Conservation (phyloP, 2,329 filamentous ascomycete species). For the Malbranchea cinnamomea region DNA sequence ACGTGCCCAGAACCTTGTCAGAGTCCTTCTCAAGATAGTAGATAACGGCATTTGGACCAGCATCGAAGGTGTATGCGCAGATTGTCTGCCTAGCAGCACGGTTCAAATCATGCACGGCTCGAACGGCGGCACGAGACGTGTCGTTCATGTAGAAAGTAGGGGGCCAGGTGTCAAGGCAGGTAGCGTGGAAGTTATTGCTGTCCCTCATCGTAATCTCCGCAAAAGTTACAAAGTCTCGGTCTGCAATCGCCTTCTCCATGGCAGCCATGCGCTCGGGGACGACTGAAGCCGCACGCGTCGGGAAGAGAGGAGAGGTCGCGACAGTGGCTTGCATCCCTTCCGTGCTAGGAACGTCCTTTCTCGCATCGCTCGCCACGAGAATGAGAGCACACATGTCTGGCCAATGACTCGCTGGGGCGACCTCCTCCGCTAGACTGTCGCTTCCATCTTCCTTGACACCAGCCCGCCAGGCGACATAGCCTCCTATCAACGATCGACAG, state of each 20-base stretch:
- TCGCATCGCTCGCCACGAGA: slow-evolving; percentile 79
- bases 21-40: slow-evolving; percentile 81
- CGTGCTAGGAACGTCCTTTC: slow-evolving; percentile 89
- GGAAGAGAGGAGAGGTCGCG: slow-evolving; percentile 75
- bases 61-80: slow-evolving; percentile 94
- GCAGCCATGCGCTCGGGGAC: slow-evolving; percentile 70
- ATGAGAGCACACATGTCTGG: slow-evolving; percentile 86
- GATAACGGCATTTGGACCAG: slow-evolving; percentile 89
- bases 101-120: slow-evolving; percentile 83
- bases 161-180: slow-evolving; percentile 85
- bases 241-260: slow-evolving; percentile 70
- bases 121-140: slow-evolving; percentile 70
- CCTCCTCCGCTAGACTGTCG: slow-evolving; percentile 77
- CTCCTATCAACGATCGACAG: slow-evolving; percentile 83
- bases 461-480: slow-evolving; percentile 89
- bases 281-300: slow-evolving; percentile 55
- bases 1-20: slow-evolving; percentile 56
- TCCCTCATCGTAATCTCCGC: slow-evolving; percentile 90
- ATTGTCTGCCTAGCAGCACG: slow-evolving; percentile 59
- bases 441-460: slow-evolving; percentile 61
- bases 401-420: slow-evolving; percentile 84
- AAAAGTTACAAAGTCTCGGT: slow-evolving; percentile 71
- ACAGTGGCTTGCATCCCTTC: slow-evolving; percentile 97
- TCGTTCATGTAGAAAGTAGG: slow-evolving; percentile 99
- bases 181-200: slow-evolving; percentile 92